These are phyloP conservation scores for Aspergillus persii DNA, from an alignment of 2,329 filamentous ascomycete genomes.

Conservation along the genomic window DNA sequence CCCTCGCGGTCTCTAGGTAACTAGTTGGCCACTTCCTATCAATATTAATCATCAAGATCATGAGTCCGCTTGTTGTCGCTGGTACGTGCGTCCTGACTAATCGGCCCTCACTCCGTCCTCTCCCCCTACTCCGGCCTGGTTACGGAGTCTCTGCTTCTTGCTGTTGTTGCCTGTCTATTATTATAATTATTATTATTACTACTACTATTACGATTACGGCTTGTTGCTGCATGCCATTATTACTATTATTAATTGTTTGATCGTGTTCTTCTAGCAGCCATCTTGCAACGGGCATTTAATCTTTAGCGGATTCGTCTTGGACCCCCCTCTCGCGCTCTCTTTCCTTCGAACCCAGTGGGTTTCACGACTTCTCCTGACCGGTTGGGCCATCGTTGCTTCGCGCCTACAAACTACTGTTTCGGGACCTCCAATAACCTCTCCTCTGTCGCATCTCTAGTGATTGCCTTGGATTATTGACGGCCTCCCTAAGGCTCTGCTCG, in stretches of 20 bases:
- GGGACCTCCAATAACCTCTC: not conserved
- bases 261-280: not conserved
- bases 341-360: not conserved
- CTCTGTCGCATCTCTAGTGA: not conserved
- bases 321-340: not conserved
- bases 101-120: no score
- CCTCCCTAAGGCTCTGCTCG: not conserved
- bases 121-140: no score
- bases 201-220: not conserved
- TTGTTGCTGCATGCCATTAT: not conserved
- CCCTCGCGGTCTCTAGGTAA: no score
- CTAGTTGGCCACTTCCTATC: not conserved
- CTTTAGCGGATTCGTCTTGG: not conserved
- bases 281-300: not conserved
- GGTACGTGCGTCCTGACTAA: not conserved
- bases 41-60: slow-evolving; percentile 4
- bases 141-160: not conserved
- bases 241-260: not conserved
- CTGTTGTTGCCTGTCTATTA: not conserved
- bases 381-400: not conserved
- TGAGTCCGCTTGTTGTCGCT: slow-evolving; percentile 18
- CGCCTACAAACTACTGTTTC: not conserved
- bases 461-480: not conserved
- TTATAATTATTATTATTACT: no score
- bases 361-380: not conserved